Conservation (phyloP, 371 early-diverging fungal species). For the Rhizopus stolonifer region DNA sequence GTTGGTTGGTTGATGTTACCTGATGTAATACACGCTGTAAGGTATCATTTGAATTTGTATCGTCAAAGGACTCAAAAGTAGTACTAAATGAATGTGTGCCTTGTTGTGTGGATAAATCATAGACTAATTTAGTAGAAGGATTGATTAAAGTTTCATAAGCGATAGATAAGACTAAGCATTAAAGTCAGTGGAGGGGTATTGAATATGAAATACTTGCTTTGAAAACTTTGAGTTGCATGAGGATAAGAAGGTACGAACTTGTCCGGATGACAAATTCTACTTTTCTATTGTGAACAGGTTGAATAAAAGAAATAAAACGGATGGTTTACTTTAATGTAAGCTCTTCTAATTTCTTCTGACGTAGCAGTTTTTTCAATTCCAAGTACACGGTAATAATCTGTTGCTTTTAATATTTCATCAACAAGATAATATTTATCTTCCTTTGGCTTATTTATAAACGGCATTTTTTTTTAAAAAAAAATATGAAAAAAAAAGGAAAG, state of each 20-base stretch:
- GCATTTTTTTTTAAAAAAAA: slow-evolving; percentile 9
- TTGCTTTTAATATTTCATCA: slow-evolving; percentile 37
- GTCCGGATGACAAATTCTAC: slow-evolving; percentile 49
- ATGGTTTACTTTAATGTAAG: slow-evolving; percentile 39
- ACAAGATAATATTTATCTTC: slow-evolving; percentile 40
- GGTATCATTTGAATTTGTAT: slow-evolving; percentile 46
- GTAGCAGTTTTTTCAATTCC: slow-evolving; percentile 30
- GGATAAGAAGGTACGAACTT: slow-evolving; percentile 32
- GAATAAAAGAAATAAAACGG: no score
- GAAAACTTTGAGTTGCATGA: slow-evolving; percentile 34
- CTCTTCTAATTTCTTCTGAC: slow-evolving; percentile 41
- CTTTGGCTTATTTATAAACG: slow-evolving; percentile 20
- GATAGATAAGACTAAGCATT: slow-evolving; percentile 44
- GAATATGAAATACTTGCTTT: slow-evolving; percentile 20
- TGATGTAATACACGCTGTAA: slow-evolving; percentile 60
- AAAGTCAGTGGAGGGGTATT: neutral
- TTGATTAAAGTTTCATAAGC: slow-evolving; percentile 63
- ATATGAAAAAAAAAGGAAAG: slow-evolving; percentile 11
- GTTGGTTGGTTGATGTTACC: no score
- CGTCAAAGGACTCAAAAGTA: slow-evolving; percentile 27
- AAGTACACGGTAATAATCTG: slow-evolving; percentile 38
- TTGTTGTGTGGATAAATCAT: slow-evolving; percentile 52
- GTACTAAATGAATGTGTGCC: slow-evolving; percentile 30
- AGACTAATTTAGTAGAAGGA: slow-evolving; percentile 51
- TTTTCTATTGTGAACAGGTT: slow-evolving; percentile 35